phyloP scores from a whole-genome alignment of 352 stramenopile species.

The Thalassiosira hispida region DNA sequence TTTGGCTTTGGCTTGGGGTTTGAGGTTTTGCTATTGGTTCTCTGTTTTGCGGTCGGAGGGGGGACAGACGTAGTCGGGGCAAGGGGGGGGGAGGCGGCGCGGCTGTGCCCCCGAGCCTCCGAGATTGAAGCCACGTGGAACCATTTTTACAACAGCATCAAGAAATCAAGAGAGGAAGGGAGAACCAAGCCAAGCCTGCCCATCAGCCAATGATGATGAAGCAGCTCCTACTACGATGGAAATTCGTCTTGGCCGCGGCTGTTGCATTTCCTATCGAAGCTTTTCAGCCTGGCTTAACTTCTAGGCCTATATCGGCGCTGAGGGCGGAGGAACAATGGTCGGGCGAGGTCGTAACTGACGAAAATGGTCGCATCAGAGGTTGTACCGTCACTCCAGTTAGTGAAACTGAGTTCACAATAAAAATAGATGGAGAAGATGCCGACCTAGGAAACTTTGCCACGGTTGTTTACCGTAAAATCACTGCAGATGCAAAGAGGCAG shows the following conservation, averaged over 20 bases:
- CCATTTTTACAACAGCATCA: too few species aligned
- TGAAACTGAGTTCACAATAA: conserved; percentile 74
- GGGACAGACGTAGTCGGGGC: background rate
- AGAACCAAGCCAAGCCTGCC: too few species aligned
- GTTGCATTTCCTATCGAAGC: conserved; percentile 10
- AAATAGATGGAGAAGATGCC: conserved; percentile 78
- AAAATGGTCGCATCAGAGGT: conserved; percentile 65
- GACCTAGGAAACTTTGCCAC: conserved; percentile 78
- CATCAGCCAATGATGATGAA: conserved; percentile 5
- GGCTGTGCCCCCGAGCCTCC: too few species aligned
- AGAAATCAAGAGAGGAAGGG: too few species aligned
- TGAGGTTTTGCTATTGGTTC: background rate
- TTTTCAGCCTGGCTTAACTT: conserved; percentile 10
- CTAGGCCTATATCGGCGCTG: background rate
- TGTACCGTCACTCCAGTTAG: conserved; percentile 61
- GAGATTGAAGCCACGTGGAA: background rate
- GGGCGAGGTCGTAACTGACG: conserved; percentile 66
- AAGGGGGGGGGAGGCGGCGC: too few species aligned
- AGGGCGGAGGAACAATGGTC: conserved; percentile 55
- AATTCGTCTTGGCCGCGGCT: conserved; percentile 11
- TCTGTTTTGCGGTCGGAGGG: background rate
- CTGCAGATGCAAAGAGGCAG: conserved; percentile 72
- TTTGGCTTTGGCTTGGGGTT: background rate
- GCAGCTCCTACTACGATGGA: background rate
- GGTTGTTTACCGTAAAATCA: conserved; percentile 81